Base-by-base conservation (phyloP, 2,329 filamentous ascomycete species). In the Aureobasidium sp. region DNA sequence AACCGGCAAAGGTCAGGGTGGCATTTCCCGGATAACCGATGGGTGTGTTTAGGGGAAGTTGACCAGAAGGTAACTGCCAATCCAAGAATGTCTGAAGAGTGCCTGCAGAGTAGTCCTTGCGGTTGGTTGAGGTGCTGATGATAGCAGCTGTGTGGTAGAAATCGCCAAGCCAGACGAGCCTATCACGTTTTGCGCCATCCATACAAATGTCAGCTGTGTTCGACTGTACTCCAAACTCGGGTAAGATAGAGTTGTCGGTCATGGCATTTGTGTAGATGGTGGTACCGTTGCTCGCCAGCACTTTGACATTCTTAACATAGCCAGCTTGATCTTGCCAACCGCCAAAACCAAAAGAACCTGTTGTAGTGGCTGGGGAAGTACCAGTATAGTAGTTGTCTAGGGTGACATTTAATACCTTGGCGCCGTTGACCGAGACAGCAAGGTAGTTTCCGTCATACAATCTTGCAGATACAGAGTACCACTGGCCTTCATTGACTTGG, bases 101-200 rank as follows among this genome's bases (percentile, higher is more conserved):
- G 1, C 75, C 75, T 0, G 70, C 55, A 2, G 74, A 64, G 20
- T 73, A 68, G 27, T 77, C 75, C n/a, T 64, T 69, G 5, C 73
- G 70, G 12, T 68, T 67, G 1, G 76, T 78, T 8, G 71, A 74
- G 1, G 69, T 68, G 0, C 67, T 69, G 12, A 78, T 67, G 20
- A 78, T 71, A 12, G 72, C 69, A 1, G 71, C 67, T 0, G 77
- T 78, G 64, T 79, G 76, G 44, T 73, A 74, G 59, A 77, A 77
- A 62, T 78, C 76, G 5, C 77, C 76, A 3, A 72, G 69, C 76
- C 76, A 78, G 5, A 77, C 69, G 1, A 77, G 67, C 0, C 76
- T 69, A 63, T 79, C 76, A 6, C 77, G 68, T 63, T 78, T 78
- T 0, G 73, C 71, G 2, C 76, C 75, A 62, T 79, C 76, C 1